phyloP scores from a whole-genome alignment of 2,329 filamentous ascomycete species.

The Exophiala sp. region DNA sequence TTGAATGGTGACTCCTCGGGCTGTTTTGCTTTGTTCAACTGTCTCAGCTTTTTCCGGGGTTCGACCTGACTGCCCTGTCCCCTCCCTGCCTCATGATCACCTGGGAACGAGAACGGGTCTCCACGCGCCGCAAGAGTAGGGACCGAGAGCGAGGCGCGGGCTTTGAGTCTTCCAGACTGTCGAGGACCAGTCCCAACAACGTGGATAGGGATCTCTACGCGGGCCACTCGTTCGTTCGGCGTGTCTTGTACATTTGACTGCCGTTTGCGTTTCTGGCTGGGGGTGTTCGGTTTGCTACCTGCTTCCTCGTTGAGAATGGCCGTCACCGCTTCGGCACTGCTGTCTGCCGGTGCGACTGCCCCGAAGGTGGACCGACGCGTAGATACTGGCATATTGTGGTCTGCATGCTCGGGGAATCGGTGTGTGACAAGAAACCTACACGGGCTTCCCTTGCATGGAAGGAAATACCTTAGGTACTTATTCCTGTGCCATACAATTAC shows the following conservation, averaged over 20 bases:
- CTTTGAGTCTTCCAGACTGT: slow-evolving; percentile 11
- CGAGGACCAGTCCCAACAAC: slow-evolving; percentile 1
- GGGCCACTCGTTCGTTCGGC: background rate
- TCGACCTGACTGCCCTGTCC: background rate
- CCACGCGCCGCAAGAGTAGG: background rate
- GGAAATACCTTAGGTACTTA: no score
- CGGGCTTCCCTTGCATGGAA: no score
- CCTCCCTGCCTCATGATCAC: background rate
- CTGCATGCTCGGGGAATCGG: background rate
- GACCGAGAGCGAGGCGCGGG: slow-evolving; percentile 8
- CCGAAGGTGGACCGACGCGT: background rate
- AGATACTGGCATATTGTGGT: slow-evolving; percentile 3
- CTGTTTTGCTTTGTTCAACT: slow-evolving; percentile 8
- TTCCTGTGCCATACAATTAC: no score
- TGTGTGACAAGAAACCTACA: no score
- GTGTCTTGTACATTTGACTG: background rate
- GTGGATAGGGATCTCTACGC: background rate
- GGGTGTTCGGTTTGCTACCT: background rate
- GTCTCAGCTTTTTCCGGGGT: slow-evolving; percentile 11
- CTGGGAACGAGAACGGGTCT: slow-evolving; percentile 5
- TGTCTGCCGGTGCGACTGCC: background rate
- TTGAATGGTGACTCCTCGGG: slow-evolving; percentile 21
- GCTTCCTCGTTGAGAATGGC: slow-evolving; percentile 20
- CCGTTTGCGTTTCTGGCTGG: background rate
- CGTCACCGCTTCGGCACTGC: slow-evolving; percentile 14